Base-by-base conservation (phyloP, 345 rosid genomes). In the Euphorbia pulcherrima region DNA sequence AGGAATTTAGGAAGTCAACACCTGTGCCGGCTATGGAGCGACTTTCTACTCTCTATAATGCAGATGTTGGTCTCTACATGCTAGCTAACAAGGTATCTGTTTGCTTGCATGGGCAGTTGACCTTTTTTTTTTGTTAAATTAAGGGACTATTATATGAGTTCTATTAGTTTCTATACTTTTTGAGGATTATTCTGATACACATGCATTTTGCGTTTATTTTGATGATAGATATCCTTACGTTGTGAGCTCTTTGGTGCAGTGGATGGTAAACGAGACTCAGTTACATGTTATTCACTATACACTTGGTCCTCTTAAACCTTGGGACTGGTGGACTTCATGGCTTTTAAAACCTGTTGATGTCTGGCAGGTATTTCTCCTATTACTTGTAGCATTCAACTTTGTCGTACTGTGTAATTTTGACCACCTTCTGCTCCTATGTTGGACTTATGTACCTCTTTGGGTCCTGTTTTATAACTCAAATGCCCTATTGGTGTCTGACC, bases 241-340 rank as follows among this genome's bases (percentile, higher is more conserved):
- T 78, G 14, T 71, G 7, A 44, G 26, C 63, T n/a, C 57, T 75
- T 16, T 51, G 60, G n/a, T 79, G 74, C 87, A 92, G 97, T 92
- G 97, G 98, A 92, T 92, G 98, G 98, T 92, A 14, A 82, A 92
- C 70, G 98, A 92, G 76, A 86, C 77, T 62, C 88, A 92, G 69
- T 97, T 92, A 37, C 88, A 71, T 66, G 89, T 92, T 56, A 92
- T 92, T 77, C 98, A 92, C 83, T 92, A 90, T 67, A 92, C 96
- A 3, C 93, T 92, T 57, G 97, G 98, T 17, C 96, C 96, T 52
- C 90, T 90, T 63, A 92, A 92, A 73, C 97, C 98, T 65, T 92
- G 97, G 98, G 98, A 92, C 72, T 92, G 98, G 96, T 90, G 94
- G 92, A 92, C 97, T 21, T 87, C 96, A 52, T 92, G 98, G 98